Conservation (phyloP, 345 rosid genomes). For the Dipteronia dyeriana region DNA sequence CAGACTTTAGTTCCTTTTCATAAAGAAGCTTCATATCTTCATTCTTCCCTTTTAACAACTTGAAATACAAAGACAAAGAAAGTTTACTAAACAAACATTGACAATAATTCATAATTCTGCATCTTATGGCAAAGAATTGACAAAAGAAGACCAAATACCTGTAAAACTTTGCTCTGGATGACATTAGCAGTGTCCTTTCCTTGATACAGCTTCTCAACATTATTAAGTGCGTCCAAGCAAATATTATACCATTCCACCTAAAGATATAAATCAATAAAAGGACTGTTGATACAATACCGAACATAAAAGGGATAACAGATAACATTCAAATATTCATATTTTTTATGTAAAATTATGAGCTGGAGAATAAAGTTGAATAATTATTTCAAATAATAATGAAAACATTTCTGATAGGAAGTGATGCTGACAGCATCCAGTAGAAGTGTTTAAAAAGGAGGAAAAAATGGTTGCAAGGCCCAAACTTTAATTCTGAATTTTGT, state of each 20-base stretch:
- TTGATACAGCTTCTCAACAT: constrained; percentile 62
- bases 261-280: constrained; percentile 24
- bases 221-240: constrained; percentile 69
- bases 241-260: constrained; percentile 90
- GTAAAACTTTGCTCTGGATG: constrained; percentile 71
- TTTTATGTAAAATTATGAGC: background rate
- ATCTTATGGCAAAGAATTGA: background rate
- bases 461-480: background rate
- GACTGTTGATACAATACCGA: background rate
- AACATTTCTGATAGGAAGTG: background rate
- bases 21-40: constrained; percentile 66
- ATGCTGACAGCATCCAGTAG: background rate
- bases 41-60: constrained; percentile 73
- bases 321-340: background rate
- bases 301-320: background rate
- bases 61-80: constrained; percentile 23
- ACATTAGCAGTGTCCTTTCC: constrained; percentile 70
- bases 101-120: background rate
- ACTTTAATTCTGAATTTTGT: background rate
- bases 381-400: background rate
- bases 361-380: background rate
- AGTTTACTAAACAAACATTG: constrained; percentile 8
- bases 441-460: background rate
- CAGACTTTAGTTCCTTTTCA: constrained; percentile 65
- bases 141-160: constrained; percentile 48